These are phyloP conservation scores for Epichloe gansuensis DNA, from an alignment of 2,329 filamentous ascomycete genomes.

Conservation along the genomic window DNA sequence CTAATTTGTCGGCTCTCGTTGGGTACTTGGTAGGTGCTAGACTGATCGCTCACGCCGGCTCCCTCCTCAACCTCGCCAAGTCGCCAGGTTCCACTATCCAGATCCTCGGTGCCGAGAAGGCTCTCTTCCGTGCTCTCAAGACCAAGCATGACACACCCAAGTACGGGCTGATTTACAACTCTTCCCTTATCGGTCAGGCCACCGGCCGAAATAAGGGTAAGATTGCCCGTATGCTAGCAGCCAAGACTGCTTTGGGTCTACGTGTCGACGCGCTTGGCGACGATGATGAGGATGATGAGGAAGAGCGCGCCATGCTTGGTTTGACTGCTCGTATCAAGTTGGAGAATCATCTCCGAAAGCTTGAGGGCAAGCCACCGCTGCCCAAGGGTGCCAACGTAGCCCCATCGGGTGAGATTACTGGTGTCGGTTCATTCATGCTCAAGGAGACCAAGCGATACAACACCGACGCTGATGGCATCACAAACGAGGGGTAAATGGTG, in stretches of 20 bases:
- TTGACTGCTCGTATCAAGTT: conserved; percentile 59
- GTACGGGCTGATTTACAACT: conserved; percentile 90
- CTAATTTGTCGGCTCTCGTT: conserved; percentile 86
- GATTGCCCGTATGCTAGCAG: conserved; percentile 90
- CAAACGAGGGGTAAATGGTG: conserved; percentile 36
- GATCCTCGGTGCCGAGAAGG: conserved; percentile 97
- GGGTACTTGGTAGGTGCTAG: conserved; percentile 90
- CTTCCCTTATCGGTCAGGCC: conserved; percentile 88
- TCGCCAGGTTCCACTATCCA: conserved; percentile 91
- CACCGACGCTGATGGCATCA: conserved; percentile 77
- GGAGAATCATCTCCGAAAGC: conserved; percentile 59
- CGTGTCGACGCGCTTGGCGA: conserved; percentile 68
- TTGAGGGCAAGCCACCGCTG: conserved; percentile 85
- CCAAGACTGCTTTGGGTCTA: conserved; percentile 85
- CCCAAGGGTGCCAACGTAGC: conserved; percentile 64
- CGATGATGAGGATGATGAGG: conserved; percentile 63
- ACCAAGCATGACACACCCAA: conserved; percentile 99
- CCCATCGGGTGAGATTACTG: conserved; percentile 53
- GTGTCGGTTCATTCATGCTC: conserved; percentile 73
- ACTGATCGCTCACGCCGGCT: conserved; percentile 88
- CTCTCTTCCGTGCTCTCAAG: conserved; percentile 94
- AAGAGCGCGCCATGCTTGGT: conserved; percentile 76
- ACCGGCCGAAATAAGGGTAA: conserved; percentile 99
- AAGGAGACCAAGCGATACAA: conserved; percentile 95
- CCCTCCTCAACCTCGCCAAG: conserved; percentile 89